These are phyloP conservation scores for Plasmodium malariae DNA, from an alignment of 169 alveolate species.

Conservation along the genomic window DNA sequence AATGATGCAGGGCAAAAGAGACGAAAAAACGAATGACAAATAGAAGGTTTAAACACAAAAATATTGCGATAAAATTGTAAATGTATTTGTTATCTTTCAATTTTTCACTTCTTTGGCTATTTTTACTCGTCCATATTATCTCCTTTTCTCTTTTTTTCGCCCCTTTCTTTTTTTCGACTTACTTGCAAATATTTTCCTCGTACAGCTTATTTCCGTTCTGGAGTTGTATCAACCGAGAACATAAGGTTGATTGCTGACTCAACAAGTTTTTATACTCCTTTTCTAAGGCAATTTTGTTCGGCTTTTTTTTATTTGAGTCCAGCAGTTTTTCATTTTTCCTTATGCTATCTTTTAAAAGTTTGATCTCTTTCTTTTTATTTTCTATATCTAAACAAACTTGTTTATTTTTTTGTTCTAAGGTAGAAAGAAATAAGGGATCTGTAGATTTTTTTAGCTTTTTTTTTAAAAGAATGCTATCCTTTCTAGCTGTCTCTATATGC, in stretches of 20 bases:
- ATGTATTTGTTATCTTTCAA: too few species aligned
- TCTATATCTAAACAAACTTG: conserved; percentile 61
- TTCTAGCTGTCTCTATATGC: conserved; percentile 66
- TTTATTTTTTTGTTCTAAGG: conserved; percentile 53
- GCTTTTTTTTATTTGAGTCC: conserved; percentile 69
- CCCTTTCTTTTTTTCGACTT: background rate
- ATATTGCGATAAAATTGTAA: too few species aligned
- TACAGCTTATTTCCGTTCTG: conserved; percentile 33
- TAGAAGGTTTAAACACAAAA: too few species aligned
- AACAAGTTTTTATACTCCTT: conserved; percentile 47
- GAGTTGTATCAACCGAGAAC: conserved; percentile 44
- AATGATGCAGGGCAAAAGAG: too few species aligned
- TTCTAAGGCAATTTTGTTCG: conserved; percentile 38
- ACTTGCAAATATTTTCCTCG: conserved; percentile 55
- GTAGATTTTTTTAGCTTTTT: conserved; percentile 50
- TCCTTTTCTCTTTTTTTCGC: background rate
- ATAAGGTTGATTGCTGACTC: conserved; percentile 39
- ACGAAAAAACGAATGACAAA: too few species aligned
- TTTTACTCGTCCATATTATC: background rate
- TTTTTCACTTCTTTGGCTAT: too few species aligned
- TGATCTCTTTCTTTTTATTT: conserved; percentile 36
- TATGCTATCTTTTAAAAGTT: conserved; percentile 60
- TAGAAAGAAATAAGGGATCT: conserved; percentile 42
- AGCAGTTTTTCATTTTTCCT: conserved; percentile 59
- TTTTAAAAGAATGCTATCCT: conserved; percentile 44